Evolutionary conservation across 139 green algal genomes (phyloP).

Genomic region (Chlorella sp.): DNA sequence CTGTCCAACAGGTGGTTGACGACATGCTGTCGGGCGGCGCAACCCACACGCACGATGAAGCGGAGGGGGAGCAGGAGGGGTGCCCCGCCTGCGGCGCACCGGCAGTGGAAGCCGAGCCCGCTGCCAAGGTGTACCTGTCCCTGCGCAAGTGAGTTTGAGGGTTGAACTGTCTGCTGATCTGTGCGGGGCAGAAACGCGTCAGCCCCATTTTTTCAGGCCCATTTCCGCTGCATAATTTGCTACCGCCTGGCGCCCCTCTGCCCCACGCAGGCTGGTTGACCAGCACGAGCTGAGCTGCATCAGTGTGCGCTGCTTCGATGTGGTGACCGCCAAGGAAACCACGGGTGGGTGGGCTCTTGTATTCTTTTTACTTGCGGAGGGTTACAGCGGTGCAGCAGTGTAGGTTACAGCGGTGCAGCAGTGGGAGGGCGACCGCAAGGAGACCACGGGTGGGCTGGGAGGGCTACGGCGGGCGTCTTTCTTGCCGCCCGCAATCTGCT

Average conservation of each 20-base stretch:
- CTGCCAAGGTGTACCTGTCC: neutral
- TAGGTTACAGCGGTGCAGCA: too few species aligned
- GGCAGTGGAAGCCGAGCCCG: neutral
- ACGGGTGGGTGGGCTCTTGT: neutral
- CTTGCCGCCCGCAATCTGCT: too few species aligned
- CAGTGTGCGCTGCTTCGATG: conserved; percentile 16
- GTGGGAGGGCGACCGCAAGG: too few species aligned
- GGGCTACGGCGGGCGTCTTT: too few species aligned
- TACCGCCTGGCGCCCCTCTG: neutral
- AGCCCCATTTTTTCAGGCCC: too few species aligned
- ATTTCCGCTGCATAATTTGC: too few species aligned
- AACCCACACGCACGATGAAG: neutral
- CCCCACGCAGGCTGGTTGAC: neutral
- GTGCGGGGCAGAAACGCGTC: too few species aligned
- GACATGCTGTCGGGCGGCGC: neutral
- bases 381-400: too few species aligned
- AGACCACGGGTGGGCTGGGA: neutral
- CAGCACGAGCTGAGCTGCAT: neutral
- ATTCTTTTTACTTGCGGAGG: too few species aligned
- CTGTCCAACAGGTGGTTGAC: neutral
- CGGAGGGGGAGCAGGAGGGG: neutral
- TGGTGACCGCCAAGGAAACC: neutral
- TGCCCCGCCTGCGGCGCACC: neutral
- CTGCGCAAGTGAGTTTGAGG: too few species aligned
- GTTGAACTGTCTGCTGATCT: too few species aligned